Conservation (phyloP, 257 asterid species). For the Solanum gandarillasii region DNA sequence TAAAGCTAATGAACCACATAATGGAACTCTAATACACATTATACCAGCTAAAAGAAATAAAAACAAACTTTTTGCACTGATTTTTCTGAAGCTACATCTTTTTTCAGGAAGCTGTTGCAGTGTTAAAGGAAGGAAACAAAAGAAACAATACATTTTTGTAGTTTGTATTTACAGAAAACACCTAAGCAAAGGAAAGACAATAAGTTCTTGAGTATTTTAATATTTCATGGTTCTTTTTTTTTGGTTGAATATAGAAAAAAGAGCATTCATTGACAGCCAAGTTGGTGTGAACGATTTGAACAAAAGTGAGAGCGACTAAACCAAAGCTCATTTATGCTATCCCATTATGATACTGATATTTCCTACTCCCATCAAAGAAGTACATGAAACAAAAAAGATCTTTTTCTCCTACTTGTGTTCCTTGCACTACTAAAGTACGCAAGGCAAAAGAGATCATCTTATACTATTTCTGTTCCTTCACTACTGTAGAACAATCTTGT, state of each 20-base stretch:
- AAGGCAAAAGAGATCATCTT: background rate
- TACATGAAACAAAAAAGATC: background rate
- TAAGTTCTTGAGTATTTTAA: background rate
- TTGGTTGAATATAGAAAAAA: background rate
- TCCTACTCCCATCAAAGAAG: background rate
- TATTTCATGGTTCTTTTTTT: background rate
- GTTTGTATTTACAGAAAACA: background rate
- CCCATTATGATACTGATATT: background rate
- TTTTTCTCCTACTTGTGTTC: background rate
- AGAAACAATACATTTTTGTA: background rate
- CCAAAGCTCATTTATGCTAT: background rate
- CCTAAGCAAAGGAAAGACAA: background rate
- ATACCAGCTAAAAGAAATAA: background rate
- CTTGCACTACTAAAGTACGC: background rate
- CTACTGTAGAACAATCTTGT: background rate
- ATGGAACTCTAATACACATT: background rate
- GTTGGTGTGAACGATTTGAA: background rate
- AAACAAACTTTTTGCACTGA: background rate
- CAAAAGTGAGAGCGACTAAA: background rate
- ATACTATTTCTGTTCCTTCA: background rate
- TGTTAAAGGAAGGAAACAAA: background rate
- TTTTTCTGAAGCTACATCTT: background rate
- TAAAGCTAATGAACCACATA: background rate
- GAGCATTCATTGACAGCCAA: background rate
- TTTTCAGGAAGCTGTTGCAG: background rate